phyloP scores from a whole-genome alignment of 31 red algal genomes.

The Endocladia muricata region DNA sequence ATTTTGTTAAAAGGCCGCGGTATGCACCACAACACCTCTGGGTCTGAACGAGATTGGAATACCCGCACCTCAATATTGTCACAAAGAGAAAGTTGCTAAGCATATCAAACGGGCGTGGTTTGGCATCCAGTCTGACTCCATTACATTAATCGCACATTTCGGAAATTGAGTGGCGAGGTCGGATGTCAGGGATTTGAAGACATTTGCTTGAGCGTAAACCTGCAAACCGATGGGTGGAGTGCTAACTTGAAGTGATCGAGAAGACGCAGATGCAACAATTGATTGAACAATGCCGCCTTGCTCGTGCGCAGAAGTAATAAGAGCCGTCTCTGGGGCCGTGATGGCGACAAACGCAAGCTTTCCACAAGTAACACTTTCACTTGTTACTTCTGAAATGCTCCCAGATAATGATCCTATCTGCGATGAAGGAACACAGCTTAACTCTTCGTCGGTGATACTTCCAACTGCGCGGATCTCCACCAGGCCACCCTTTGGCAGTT shows the following conservation, averaged over 20 bases:
- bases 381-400: no score
- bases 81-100: constrained; percentile 8
- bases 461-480: constrained; percentile 64
- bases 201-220: neutral
- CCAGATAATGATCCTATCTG: no score
- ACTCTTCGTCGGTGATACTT: constrained; percentile 16
- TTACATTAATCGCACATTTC: neutral
- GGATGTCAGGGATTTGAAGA: neutral
- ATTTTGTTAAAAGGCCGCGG: no score
- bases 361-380: constrained; percentile 3
- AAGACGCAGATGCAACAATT: no score
- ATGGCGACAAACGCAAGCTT: constrained; percentile 5
- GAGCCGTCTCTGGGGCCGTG: no score
- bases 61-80: no score
- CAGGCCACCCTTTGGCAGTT: constrained; percentile 57
- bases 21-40: no score
- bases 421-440: no score
- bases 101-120: neutral
- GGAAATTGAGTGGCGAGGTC: neutral
- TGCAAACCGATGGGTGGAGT: neutral
- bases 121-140: constrained; percentile 12
- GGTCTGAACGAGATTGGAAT: no score
- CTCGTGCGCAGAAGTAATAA: no score
- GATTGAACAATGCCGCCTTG: no score
- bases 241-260: neutral